Base-by-base conservation (phyloP, 2,329 filamentous ascomycete genomes). In the Trichoderma sp. region DNA sequence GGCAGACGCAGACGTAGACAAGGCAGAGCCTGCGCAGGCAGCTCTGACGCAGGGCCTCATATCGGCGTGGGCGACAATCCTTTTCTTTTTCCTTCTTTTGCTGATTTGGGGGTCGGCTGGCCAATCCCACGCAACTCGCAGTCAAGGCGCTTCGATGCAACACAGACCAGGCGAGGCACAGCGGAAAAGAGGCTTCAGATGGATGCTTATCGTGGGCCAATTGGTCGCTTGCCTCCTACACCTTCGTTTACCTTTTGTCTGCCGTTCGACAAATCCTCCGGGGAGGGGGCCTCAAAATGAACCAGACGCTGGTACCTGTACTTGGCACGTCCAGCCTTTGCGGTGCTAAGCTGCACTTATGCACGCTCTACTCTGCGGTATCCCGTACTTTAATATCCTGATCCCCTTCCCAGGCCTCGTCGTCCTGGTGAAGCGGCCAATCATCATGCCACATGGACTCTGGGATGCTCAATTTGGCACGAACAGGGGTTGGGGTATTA, bases 391-490 rank as follows among this genome's bases (percentile, higher is more conserved):
- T 60, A 68, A 68, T 68, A 52, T 55, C 37, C 57, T 57, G 19
- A 13, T 37, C 31, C n/a, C 57, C 14, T 19, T 62, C 40, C 27
- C 33, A 56, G 57, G 43, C 47, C 60, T 47, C 24, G 47, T 56
- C 65, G 43, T 61, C 47, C 61, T 68, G 57, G 21, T 61, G 13
- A 68, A 68, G 53, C 57, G 57, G 11, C 65, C 65, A 68, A 68
- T 68, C 56, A 67, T 21, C 27, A 59, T n/a, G 55, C 55, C 64
- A 52, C 64, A 67, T 67, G 64, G 64, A 59, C 64, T 67, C 64
- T 16, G 21, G 64, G 64, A 67, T 67, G 55, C 64, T 67, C 55
- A 59, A 67, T 67, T 59, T 67, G 64, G 64, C 40, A 59, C 64
- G 55, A 67, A 67, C 55, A 40, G 64, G 64, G 64, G 55, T 47